phyloP scores from a whole-genome alignment of 192 early-diverging fungal species.

The Kappamyces sp. region DNA sequence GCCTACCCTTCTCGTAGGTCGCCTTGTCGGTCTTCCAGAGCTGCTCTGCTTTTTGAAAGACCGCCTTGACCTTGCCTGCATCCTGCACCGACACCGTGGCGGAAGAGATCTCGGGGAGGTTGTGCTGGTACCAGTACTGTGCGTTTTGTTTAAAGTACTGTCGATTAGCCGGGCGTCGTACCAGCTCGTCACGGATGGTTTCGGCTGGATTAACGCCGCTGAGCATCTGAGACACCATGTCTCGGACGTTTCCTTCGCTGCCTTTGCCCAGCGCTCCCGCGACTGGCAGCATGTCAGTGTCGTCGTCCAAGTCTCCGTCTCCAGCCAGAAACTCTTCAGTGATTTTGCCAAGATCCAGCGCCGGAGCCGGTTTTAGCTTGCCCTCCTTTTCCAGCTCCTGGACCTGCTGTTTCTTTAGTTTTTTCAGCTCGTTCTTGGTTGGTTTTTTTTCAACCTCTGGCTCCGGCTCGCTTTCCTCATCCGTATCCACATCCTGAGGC shows the following conservation, averaged over 20 bases:
- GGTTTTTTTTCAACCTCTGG: background rate
- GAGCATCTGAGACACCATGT: slow-evolving; percentile 31
- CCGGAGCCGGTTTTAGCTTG: slow-evolving; percentile 10
- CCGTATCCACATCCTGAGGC: slow-evolving; percentile 10
- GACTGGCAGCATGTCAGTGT: slow-evolving; percentile 6
- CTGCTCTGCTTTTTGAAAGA: slow-evolving; percentile 47
- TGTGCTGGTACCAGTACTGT: slow-evolving; percentile 14
- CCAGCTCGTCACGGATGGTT: slow-evolving; percentile 22
- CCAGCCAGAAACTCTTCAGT: slow-evolving; percentile 14
- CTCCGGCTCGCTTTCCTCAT: slow-evolving; percentile 10
- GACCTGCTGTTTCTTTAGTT: background rate
- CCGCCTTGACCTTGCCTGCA: background rate
- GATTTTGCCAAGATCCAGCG: slow-evolving; percentile 10
- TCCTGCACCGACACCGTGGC: background rate
- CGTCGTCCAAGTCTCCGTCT: slow-evolving; percentile 23
- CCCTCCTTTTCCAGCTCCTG: slow-evolving; percentile 12
- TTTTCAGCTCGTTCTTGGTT: slow-evolving; percentile 11
- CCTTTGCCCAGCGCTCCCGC: slow-evolving; percentile 25
- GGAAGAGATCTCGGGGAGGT: slow-evolving; percentile 3
- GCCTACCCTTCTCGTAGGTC: slow-evolving; percentile 23
- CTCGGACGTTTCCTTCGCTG: slow-evolving; percentile 19
- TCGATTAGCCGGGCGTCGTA: background rate
- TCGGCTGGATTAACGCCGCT: slow-evolving; percentile 14
- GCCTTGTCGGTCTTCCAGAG: slow-evolving; percentile 64
- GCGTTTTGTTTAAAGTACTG: slow-evolving; percentile 1